Evolutionary conservation across 768 basidiomycete species (phyloP).

Genomic region (Russula earlei): DNA sequence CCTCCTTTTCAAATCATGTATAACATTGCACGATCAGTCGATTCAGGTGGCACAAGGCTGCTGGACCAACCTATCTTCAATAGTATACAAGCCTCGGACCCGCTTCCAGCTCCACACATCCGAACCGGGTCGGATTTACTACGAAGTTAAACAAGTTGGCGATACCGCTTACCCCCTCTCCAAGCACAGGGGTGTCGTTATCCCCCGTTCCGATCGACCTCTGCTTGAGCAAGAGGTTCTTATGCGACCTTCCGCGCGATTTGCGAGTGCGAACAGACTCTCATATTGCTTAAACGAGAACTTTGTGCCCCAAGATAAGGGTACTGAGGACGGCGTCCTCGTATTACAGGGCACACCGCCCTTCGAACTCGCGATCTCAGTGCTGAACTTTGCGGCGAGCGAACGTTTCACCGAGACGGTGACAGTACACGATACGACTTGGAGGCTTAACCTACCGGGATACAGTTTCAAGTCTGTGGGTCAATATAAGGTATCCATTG

Average conservation of each 20-base stretch:
- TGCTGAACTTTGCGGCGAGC: constrained; percentile 67
- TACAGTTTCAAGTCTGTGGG: constrained; percentile 75
- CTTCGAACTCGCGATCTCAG: constrained; percentile 67
- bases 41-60: constrained; percentile 57
- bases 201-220: constrained; percentile 59
- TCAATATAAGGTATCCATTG: constrained; percentile 69
- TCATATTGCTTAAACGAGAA: constrained; percentile 69
- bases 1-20: constrained; percentile 94
- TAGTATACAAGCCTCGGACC: constrained; percentile 71
- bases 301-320: constrained; percentile 44
- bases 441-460: constrained; percentile 64
- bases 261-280: constrained; percentile 55
- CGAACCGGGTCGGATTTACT: constrained; percentile 71
- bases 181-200: constrained; percentile 49
- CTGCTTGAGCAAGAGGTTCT: constrained; percentile 83
- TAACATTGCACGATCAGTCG: constrained; percentile 64
- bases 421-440: constrained; percentile 38
- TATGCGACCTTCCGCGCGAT: constrained; percentile 70
- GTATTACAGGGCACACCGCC: constrained; percentile 78
- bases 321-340: constrained; percentile 51
- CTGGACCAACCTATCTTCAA: constrained; percentile 74
- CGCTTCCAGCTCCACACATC: constrained; percentile 77
- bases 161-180: constrained; percentile 78
- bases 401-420: constrained; percentile 51
- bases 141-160: constrained; percentile 83